These are phyloP conservation scores for Pyrenophora teres DNA, from an alignment of 2,329 filamentous ascomycete species.

Conservation along the genomic window DNA sequence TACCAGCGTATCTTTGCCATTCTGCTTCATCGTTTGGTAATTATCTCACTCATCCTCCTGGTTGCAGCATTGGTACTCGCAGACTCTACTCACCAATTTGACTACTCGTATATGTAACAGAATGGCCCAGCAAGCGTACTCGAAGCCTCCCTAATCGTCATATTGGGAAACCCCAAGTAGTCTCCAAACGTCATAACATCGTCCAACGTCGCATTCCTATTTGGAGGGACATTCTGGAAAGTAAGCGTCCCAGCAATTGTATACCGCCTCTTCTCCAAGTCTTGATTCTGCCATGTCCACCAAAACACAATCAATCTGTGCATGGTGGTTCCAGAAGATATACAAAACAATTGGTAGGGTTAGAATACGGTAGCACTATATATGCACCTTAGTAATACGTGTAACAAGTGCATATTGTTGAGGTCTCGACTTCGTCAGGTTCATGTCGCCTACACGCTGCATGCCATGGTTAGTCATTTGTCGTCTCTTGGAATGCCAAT, in stretches of 20 bases:
- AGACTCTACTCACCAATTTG: no score
- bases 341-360: no score
- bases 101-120: conserved; percentile 49
- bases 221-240: conserved; percentile 50
- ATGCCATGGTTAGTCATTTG: no score
- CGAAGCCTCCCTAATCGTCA: conserved; percentile 46
- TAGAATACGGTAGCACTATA: no score
- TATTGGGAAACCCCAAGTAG: conserved; percentile 30
- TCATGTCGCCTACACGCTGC: no score
- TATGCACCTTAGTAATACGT: no score
- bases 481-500: background rate
- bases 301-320: conserved; percentile 55
- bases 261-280: conserved; percentile 44
- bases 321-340: conserved; percentile 48
- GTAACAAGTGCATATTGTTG: no score
- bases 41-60: no score
- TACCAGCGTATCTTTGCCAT: no score
- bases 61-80: no score
- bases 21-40: no score
- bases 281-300: conserved; percentile 57
- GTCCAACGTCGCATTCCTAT: conserved; percentile 53
- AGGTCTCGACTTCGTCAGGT: no score
- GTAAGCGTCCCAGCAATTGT: conserved; percentile 53
- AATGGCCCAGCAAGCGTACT: conserved; percentile 52
- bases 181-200: conserved; percentile 49